Evolutionary conservation across 202 grass and related monocot genomes (phyloP).

Genomic region (Schoenoplectus triqueter): DNA sequence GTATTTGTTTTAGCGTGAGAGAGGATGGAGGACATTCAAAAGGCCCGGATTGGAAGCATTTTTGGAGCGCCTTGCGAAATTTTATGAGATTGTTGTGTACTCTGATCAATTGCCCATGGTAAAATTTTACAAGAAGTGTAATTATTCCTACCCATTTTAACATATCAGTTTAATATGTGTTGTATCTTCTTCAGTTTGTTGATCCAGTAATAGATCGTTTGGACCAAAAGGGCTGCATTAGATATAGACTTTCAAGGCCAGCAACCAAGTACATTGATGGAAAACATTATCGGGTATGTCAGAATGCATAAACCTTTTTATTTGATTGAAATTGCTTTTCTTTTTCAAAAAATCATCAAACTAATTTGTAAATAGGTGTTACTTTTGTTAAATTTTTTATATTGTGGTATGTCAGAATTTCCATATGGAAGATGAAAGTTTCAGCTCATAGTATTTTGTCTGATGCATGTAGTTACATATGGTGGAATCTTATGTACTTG

Average conservation of each 20-base stretch:
- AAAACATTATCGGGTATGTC: constrained; percentile 87
- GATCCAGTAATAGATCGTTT: constrained; percentile 97
- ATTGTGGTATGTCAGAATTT: background rate
- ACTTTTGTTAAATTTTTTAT: background rate
- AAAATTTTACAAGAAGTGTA: constrained; percentile 43
- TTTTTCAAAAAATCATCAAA: background rate
- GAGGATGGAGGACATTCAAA: constrained; percentile 99
- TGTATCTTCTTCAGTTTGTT: constrained; percentile 68
- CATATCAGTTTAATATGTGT: constrained; percentile 20
- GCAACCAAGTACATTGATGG: constrained; percentile 92
- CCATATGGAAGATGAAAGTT: constrained; percentile 2
- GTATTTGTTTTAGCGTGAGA: constrained; percentile 67
- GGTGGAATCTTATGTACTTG: background rate
- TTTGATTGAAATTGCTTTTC: constrained; percentile 16
- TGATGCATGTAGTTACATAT: constrained; percentile 3
- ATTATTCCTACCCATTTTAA: background rate
- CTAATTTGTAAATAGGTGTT: background rate
- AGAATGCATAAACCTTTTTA: background rate
- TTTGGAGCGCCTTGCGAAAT: constrained; percentile 85
- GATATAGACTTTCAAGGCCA: constrained; percentile 81
- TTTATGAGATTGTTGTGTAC: constrained; percentile 99
- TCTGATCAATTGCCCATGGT: constrained; percentile 96
- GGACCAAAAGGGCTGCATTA: constrained; percentile 82
- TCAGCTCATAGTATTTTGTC: background rate
- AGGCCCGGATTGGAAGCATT: constrained; percentile 98